Evolutionary conservation across 345 rosid species (phyloP).

Genomic region (Kernera saxatilis): DNA sequence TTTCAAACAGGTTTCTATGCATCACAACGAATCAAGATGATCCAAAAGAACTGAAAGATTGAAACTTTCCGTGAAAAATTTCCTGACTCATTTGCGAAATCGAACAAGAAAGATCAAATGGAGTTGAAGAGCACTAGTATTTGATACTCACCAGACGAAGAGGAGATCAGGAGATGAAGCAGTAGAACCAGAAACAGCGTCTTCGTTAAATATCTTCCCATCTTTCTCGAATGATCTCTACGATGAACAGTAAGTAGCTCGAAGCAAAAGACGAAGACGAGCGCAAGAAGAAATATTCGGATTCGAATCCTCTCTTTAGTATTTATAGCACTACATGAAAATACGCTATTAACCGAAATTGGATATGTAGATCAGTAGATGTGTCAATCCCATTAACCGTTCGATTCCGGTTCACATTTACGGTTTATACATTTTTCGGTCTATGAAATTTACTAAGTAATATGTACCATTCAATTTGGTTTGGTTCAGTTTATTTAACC

Average conservation of each 20-base stretch:
- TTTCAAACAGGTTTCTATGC: not conserved
- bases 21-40: not conserved
- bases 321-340: too few species aligned
- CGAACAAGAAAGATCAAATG: not conserved
- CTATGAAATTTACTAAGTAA: too few species aligned
- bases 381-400: too few species aligned
- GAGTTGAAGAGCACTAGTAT: not conserved
- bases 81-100: not conserved
- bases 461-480: too few species aligned
- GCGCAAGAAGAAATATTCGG: not conserved
- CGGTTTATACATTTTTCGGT: too few species aligned
- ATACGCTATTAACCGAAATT: too few species aligned
- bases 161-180: not conserved
- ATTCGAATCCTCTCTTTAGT: not conserved
- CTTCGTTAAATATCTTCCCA: not conserved
- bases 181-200: not conserved
- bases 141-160: conserved; percentile 4
- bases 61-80: not conserved
- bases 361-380: too few species aligned
- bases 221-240: not conserved
- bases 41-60: not conserved
- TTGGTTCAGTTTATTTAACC: too few species aligned
- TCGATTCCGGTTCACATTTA: not conserved
- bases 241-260: not conserved
- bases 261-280: not conserved